Base-by-base conservation (phyloP, 345 rosid species). In the Populus nigra region DNA sequence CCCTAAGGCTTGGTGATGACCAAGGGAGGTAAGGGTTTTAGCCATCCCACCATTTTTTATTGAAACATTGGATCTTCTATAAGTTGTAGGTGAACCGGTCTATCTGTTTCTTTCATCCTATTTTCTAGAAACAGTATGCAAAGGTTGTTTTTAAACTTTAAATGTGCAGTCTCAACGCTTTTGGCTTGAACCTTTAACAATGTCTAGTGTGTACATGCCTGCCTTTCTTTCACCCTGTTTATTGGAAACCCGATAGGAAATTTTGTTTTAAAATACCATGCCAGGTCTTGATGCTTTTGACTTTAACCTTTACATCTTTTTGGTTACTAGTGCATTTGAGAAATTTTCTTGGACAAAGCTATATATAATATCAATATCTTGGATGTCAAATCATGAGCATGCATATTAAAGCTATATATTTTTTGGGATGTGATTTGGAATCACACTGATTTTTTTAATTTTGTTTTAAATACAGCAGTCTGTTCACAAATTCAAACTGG, bases 401-500 rank as follows among this genome's bases (percentile, higher is more conserved):
- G 9, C 16, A 59, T 59, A n/a, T 59, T 59, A 22, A 23, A 59
- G 29, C 10, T 8, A n/a, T 13, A 45, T 13, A 10, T 55, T 55
- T 18, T 55, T 55, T 23, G 23, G 65, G 27, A 65, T 31, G 3
- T 65, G 39, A 17, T 17, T 65, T 22, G 5, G 23, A 73, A 74
- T n/a, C 35, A 6, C 29, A 18, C 36, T 62, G 23, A 11, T 38
- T 27, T 23, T 61, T 68, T 25, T 18, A 41, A 38, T 23, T 15
- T 47, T 25, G 22, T 36, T 38, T 29, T 35, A 29, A n/a, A 41
- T 79, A 89, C 87, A 69, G 89, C 88, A 93, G 93, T 82, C 86
- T 94, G 55, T 95, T 96, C 87, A 92, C 97, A 78, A 92, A 92
- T 79, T 92, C 99, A 72, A 85, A 96, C 84, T 96, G 99, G 99